Percentiles rank a stretch among this genome's conserved stretches.
These are phyloP conservation scores for Phaffia australis DNA, from an alignment of 768 basidiomycete genomes.

Conservation along the genomic window DNA sequence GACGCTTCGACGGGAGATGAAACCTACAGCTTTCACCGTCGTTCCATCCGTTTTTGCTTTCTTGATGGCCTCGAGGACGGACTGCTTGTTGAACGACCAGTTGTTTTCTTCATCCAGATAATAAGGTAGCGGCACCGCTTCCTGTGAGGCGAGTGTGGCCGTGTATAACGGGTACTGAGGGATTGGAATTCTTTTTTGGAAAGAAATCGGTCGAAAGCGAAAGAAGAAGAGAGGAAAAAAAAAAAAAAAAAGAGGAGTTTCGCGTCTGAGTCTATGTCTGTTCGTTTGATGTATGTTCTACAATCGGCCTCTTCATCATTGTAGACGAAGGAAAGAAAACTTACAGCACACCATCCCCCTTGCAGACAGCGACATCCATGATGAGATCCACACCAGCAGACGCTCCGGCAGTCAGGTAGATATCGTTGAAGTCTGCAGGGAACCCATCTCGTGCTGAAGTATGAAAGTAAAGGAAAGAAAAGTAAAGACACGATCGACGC, in stretches of 20 bases:
- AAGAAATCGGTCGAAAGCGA: neutral
- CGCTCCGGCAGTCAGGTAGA: constrained; percentile 91
- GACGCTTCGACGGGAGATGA: neutral
- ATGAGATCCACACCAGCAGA: constrained; percentile 72
- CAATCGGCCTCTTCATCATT: neutral
- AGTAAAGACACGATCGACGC: neutral
- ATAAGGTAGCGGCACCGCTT: constrained; percentile 74
- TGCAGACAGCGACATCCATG: constrained; percentile 33
- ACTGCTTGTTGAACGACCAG: constrained; percentile 68
- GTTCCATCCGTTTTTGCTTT: constrained; percentile 54
- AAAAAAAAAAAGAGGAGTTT: neutral
- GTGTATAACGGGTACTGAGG: constrained; percentile 98
- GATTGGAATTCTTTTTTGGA: constrained; percentile 57
- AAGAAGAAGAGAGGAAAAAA: neutral
- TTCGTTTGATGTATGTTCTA: neutral
- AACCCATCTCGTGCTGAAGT: constrained; percentile 73
- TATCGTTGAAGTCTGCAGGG: constrained; percentile 66
- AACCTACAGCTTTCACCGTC: constrained; percentile 50
- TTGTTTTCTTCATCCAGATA: constrained; percentile 68
- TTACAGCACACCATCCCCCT: constrained; percentile 36
- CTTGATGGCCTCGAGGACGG: constrained; percentile 57
- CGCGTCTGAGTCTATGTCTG: neutral
- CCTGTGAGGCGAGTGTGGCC: constrained; percentile 75
- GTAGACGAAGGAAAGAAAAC: constrained; percentile 14
- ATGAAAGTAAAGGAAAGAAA: constrained; percentile 17